These are phyloP conservation scores for Corynespora cassiicola DNA, from an alignment of 2,329 filamentous ascomycete species.

Conservation along the genomic window DNA sequence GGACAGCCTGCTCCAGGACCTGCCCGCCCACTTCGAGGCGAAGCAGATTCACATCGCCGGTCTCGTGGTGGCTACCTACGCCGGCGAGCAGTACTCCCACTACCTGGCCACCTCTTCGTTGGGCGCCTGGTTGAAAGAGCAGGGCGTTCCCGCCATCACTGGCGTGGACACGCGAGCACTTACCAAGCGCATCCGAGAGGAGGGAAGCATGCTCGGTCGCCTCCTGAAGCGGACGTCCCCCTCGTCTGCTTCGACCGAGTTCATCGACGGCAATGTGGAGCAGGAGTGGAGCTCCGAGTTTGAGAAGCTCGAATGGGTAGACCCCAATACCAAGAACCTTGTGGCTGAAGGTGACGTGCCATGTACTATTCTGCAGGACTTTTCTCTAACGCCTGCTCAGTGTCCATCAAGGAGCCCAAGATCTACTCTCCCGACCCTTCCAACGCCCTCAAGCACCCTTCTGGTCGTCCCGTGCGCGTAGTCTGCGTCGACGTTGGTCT, in stretches of 20 bases:
- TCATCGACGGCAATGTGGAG: constrained; percentile 49
- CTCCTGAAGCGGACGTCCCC: constrained; percentile 75
- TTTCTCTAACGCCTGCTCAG: constrained; percentile 57
- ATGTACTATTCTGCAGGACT: constrained; percentile 11
- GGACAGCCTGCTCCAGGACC: constrained; percentile 82
- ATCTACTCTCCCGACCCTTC: constrained; percentile 79
- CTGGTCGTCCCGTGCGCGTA: constrained; percentile 84
- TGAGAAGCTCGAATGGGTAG: constrained; percentile 83
- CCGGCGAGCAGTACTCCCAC: constrained; percentile 94
- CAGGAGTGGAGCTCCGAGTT: constrained; percentile 66
- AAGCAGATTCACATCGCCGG: constrained; percentile 92
- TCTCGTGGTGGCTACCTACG: constrained; percentile 88
- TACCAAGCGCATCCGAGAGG: constrained; percentile 91
- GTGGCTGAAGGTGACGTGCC: constrained; percentile 83
- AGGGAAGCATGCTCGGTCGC: constrained; percentile 95
- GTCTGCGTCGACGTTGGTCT: constrained; percentile 95
- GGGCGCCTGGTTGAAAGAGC: constrained; percentile 94
- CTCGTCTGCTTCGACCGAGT: constrained; percentile 22
- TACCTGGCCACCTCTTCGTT: constrained; percentile 89
- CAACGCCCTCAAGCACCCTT: constrained; percentile 81
- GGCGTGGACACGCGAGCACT: constrained; percentile 92
- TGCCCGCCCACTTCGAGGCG: constrained; percentile 93
- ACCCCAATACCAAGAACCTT: constrained; percentile 92
- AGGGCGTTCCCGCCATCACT: constrained; percentile 91
- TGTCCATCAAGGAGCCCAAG: constrained; percentile 86